These are phyloP conservation scores for Torulaspora globosa DNA, from an alignment of 1,139 yeast species.

Conservation along the genomic window DNA sequence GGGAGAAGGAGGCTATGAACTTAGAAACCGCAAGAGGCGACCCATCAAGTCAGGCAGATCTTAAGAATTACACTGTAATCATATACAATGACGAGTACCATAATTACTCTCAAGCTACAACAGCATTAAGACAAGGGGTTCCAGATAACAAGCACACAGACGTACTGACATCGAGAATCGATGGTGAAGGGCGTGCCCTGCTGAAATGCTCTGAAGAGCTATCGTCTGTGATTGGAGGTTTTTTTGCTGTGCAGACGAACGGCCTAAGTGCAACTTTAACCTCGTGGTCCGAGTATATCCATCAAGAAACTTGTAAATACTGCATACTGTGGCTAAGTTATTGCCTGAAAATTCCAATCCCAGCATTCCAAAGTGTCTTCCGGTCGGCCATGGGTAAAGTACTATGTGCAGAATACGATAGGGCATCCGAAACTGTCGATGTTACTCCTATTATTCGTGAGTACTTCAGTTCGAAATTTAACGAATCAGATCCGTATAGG, in stretches of 20 bases:
- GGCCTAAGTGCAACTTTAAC: constrained; percentile 57
- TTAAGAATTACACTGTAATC: constrained; percentile 44
- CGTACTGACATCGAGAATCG: constrained; percentile 36
- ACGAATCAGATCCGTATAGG: constrained; percentile 23
- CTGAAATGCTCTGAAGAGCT: constrained; percentile 31
- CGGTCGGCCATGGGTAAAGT: constrained; percentile 38
- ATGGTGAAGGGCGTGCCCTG: constrained; percentile 39
- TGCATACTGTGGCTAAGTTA: constrained; percentile 51
- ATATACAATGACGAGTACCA: constrained; percentile 77
- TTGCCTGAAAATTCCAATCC: constrained; percentile 39
- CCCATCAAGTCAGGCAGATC: constrained; percentile 6
- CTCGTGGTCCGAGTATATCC: constrained; percentile 46
- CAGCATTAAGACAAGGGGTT: constrained; percentile 37
- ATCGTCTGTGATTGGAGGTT: constrained; percentile 33
- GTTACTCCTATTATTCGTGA: constrained; percentile 24
- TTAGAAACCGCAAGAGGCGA: constrained; percentile 5
- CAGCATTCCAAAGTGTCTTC: constrained; percentile 36
- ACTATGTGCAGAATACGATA: constrained; percentile 24
- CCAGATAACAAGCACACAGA: constrained; percentile 36
- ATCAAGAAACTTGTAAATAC: constrained; percentile 45
- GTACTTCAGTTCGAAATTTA: constrained; percentile 23
- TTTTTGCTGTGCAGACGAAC: constrained; percentile 42
- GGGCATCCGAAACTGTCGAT: constrained; percentile 17
- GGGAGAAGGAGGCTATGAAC: constrained; percentile 29
- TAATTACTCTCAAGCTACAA: constrained; percentile 44